A percentile compares a stretch with the other conserved stretches of the same genome.
Conservation (phyloP, 2,329 filamentous ascomycete species). For the Verticillium albo-atrum region DNA sequence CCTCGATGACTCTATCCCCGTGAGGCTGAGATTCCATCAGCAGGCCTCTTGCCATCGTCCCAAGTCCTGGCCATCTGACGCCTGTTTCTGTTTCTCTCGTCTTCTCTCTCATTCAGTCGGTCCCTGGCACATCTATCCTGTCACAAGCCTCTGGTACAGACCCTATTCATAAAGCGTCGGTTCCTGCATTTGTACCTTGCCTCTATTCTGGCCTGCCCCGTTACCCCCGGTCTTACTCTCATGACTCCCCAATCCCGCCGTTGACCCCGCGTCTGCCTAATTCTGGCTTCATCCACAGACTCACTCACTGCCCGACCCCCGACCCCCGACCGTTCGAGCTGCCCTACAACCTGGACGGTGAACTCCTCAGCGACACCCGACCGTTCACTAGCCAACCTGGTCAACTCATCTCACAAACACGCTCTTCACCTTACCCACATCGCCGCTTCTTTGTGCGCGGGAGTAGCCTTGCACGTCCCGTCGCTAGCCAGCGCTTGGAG, state of each 20-base stretch:
- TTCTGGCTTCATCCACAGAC: background rate
- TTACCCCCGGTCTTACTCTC: background rate
- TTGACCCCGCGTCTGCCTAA: background rate
- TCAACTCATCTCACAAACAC: background rate
- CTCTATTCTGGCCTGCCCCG: background rate
- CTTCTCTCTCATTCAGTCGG: background rate
- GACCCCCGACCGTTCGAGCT: background rate
- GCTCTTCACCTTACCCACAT: background rate
- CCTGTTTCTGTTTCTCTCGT: background rate
- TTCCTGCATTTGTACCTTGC: background rate
- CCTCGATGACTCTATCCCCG: constrained; percentile 1
- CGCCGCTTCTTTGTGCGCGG: background rate
- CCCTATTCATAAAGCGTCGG: background rate
- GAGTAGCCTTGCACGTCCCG: background rate
- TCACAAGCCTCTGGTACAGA: background rate
- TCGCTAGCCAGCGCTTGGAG: background rate
- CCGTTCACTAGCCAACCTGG: background rate
- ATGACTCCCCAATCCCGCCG: background rate
- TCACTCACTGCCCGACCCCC: background rate
- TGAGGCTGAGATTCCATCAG: constrained; percentile 1
- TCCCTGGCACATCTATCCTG: background rate
- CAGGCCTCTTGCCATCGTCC: background rate
- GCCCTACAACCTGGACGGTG: background rate
- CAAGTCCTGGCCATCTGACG: background rate
- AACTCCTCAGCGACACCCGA: background rate